Conservation (phyloP, 352 stramenopile genomes). For the Globisporangium nodosum region DNA sequence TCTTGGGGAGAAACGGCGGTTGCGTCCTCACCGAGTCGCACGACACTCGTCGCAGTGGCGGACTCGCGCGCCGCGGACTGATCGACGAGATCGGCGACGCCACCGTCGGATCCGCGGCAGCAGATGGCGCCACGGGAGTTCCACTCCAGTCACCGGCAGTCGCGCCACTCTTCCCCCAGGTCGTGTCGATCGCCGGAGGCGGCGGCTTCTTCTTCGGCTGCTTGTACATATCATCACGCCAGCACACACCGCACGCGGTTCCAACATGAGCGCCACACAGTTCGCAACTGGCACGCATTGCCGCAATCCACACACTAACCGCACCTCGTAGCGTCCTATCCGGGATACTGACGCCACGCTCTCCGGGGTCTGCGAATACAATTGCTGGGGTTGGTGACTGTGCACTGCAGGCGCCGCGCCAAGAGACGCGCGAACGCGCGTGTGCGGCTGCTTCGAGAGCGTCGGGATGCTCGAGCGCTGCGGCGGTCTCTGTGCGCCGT, state of each 20-base stretch:
- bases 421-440: background rate
- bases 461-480: constrained; percentile 4
- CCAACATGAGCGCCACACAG: no score
- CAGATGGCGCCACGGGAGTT: background rate
- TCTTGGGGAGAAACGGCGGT: background rate
- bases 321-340: constrained; percentile 10
- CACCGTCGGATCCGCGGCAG: background rate
- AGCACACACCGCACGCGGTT: background rate
- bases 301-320: background rate
- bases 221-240: background rate
- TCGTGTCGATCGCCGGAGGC: constrained; percentile 10
- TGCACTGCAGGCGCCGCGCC: background rate
- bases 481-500: background rate
- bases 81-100: constrained; percentile 4
- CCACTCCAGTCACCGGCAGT: background rate
- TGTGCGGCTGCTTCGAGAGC: background rate
- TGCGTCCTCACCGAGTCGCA: constrained; percentile 8
- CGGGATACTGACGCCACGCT: background rate
- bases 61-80: background rate
- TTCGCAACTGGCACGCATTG: no score
- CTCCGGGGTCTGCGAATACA: background rate
- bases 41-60: background rate
- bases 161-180: background rate
- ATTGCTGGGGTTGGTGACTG: background rate
- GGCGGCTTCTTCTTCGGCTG: constrained; percentile 9